A percentile compares a stretch with the other conserved stretches of the same genome.
These are phyloP conservation scores for Thraustochytrium sp. DNA, from an alignment of 352 stramenopile species.

Conservation along the genomic window DNA sequence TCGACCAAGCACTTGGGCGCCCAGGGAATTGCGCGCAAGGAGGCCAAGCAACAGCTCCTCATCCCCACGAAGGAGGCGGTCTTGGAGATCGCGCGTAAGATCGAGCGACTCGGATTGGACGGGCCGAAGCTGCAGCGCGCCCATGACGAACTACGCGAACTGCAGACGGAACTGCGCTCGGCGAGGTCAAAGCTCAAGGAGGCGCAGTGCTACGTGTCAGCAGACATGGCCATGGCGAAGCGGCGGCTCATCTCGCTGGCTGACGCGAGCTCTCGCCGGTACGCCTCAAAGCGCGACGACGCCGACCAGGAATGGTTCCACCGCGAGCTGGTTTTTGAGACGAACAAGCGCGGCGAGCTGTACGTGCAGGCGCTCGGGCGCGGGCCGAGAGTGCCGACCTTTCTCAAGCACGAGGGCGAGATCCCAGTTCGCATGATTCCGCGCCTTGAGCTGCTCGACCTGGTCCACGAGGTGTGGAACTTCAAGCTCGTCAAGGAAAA, in stretches of 20 bases:
- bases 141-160: not conserved
- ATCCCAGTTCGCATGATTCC: constrained; percentile 20
- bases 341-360: constrained; percentile 21
- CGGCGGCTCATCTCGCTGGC: not conserved
- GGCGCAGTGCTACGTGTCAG: not conserved
- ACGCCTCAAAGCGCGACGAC: not conserved
- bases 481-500: constrained; percentile 40
- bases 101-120: not conserved
- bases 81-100: not conserved
- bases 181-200: not conserved
- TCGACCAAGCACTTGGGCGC: too few species aligned
- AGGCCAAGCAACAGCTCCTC: not conserved
- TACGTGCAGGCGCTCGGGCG: not conserved
- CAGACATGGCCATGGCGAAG: not conserved
- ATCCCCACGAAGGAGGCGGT: not conserved
- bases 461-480: constrained; percentile 33
- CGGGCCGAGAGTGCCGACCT: not conserved
- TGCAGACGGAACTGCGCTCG: not conserved
- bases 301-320: not conserved
- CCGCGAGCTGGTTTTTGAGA: not conserved
- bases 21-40: not conserved
- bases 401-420: not conserved
- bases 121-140: not conserved
- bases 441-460: not conserved
- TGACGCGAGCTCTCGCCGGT: not conserved